These are phyloP conservation scores for Solanum bulbocastanum DNA, from an alignment of 257 asterid genomes.

Conservation along the genomic window DNA sequence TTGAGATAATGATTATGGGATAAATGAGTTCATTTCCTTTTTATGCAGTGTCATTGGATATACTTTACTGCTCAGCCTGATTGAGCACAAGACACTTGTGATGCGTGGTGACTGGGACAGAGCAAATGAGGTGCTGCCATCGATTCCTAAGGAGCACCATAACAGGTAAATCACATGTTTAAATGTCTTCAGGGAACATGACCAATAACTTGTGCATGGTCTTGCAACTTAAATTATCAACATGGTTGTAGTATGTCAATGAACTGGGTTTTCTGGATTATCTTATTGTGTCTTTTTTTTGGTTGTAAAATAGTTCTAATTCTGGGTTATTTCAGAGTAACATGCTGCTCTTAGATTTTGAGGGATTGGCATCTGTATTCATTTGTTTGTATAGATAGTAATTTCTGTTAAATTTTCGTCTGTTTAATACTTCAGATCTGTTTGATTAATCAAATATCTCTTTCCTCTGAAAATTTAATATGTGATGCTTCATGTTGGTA, in stretches of 20 bases:
- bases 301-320: not conserved
- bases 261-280: not conserved
- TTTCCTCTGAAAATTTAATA: not conserved
- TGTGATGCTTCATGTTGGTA: not conserved
- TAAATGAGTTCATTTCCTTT: slow-evolving; percentile 1
- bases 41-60: slow-evolving; percentile 71
- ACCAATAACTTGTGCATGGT: not conserved
- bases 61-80: slow-evolving; percentile 76
- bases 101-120: slow-evolving; percentile 94
- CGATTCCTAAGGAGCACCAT: slow-evolving; percentile 85
- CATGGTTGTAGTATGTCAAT: not conserved
- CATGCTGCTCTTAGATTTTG: not conserved
- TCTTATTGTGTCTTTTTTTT: not conserved
- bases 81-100: slow-evolving; percentile 92
- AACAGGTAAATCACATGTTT: slow-evolving; percentile 45
- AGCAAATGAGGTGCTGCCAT: slow-evolving; percentile 75
- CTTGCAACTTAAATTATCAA: not conserved
- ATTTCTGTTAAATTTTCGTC: not conserved
- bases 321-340: not conserved
- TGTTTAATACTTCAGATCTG: not conserved
- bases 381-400: not conserved
- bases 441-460: not conserved
- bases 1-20: not conserved
- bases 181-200: not conserved
- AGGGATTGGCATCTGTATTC: not conserved